Evolutionary conservation across 2,329 filamentous ascomycete species (phyloP).

Genomic region (Microdochium trichocladiopsis): DNA sequence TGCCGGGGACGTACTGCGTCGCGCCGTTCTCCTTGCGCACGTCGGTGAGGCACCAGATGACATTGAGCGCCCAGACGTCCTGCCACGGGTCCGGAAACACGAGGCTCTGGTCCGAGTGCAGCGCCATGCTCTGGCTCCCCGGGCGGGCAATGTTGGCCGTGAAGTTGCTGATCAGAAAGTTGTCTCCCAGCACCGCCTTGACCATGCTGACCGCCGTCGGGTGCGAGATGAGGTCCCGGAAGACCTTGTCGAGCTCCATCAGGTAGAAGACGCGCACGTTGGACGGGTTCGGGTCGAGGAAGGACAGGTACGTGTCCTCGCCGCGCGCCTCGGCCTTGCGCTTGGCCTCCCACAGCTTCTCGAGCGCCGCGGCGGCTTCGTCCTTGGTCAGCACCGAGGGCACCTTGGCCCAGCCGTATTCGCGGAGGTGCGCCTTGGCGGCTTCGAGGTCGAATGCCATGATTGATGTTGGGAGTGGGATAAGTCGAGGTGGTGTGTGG

Average conservation of each 20-base stretch:
- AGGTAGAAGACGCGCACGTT: constrained; percentile 10
- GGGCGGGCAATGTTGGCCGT: constrained; percentile 26
- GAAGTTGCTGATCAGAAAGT: constrained; percentile 25
- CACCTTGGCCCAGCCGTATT: constrained; percentile 6
- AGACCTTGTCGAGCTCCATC: constrained; percentile 8
- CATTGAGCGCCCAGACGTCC: constrained; percentile 9
- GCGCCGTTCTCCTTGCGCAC: constrained; percentile 20
- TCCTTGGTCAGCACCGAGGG: constrained; percentile 5
- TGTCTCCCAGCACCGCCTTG: constrained; percentile 16
- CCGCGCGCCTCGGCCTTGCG: constrained; percentile 2
- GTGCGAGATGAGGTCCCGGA: constrained; percentile 8
- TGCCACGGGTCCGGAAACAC: constrained; percentile 24
- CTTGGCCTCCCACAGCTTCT: constrained; percentile 6
- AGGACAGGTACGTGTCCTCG: constrained; percentile 5
- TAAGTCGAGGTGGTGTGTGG: too few relatives aligned
- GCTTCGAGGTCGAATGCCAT: background rate
- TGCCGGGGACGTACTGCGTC: constrained; percentile 11
- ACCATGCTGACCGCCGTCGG: constrained; percentile 19
- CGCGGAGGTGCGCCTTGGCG: constrained; percentile 6
- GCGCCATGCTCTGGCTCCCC: constrained; percentile 18
- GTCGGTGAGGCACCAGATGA: constrained; percentile 24
- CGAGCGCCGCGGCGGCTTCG: constrained; percentile 3
- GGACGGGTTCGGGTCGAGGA: constrained; percentile 8
- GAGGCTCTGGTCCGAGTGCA: constrained; percentile 25
- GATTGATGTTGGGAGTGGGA: background rate